phyloP scores from a whole-genome alignment of 1,139 yeast genomes.

The Diutina pseudorugosa region DNA sequence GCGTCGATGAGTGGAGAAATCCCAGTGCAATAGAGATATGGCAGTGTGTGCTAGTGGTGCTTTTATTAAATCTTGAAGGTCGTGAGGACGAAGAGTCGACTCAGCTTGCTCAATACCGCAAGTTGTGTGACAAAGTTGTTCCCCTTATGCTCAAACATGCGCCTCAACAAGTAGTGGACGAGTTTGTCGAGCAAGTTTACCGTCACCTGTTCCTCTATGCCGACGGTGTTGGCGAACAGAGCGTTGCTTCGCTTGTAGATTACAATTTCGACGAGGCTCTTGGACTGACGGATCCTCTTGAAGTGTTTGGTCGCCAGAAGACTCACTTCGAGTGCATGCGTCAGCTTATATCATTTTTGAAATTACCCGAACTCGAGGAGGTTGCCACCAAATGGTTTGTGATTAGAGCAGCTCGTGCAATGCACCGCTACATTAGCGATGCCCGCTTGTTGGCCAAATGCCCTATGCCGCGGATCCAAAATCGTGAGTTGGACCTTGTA shows the following conservation, averaged over 20 bases:
- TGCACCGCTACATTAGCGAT: not conserved
- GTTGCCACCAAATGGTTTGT: not conserved
- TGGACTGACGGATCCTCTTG: not conserved
- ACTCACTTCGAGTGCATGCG: not conserved
- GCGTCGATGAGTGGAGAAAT: not conserved
- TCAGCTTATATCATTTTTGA: not conserved
- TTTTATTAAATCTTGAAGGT: not conserved
- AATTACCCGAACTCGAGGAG: not conserved
- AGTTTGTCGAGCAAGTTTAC: not conserved
- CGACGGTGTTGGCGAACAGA: not conserved
- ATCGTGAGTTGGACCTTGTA: not conserved
- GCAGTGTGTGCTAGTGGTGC: not conserved
- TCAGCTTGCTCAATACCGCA: not conserved
- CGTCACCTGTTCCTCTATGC: not conserved
- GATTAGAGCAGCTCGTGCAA: not conserved
- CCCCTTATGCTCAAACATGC: not conserved
- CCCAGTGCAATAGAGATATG: not conserved
- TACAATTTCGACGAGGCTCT: not conserved
- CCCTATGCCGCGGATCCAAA: slow-evolving; percentile 1
- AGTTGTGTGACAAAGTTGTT: not conserved
- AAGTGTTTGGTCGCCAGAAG: not conserved
- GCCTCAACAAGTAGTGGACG: not conserved
- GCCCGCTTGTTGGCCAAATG: slow-evolving; percentile 1
- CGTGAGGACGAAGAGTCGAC: not conserved
- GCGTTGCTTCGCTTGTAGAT: not conserved